phyloP scores from a whole-genome alignment of 176 grass and related monocot species.

The Phoenix dactylifera region DNA sequence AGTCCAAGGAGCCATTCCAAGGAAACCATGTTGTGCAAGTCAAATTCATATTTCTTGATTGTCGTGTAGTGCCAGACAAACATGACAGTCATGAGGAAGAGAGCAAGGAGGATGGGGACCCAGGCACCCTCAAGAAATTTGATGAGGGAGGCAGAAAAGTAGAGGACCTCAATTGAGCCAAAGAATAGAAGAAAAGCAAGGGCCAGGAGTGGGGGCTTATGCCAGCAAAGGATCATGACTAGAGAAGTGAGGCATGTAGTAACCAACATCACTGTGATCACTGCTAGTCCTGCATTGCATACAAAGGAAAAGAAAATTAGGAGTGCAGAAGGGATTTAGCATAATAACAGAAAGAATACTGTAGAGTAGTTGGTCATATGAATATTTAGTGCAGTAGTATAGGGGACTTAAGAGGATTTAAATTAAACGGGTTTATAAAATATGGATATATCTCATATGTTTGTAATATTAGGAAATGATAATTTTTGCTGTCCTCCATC shows the following conservation, averaged over 20 bases:
- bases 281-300: slow-evolving; percentile 57
- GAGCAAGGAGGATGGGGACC: slow-evolving; percentile 75
- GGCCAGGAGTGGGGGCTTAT: slow-evolving; percentile 54
- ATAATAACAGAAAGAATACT: too few species aligned
- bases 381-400: too few species aligned
- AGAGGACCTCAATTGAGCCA: slow-evolving; percentile 72
- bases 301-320: neutral
- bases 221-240: slow-evolving; percentile 93
- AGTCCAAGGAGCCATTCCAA: slow-evolving; percentile 92
- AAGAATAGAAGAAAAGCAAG: slow-evolving; percentile 79
- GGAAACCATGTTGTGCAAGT: slow-evolving; percentile 92
- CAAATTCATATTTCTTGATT: slow-evolving; percentile 94
- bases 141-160: slow-evolving; percentile 95
- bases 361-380: too few species aligned
- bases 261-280: slow-evolving; percentile 97
- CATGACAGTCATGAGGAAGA: slow-evolving; percentile 81
- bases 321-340: too few species aligned
- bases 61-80: slow-evolving; percentile 86
- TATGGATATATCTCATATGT: too few species aligned
- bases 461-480: too few species aligned
- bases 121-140: slow-evolving; percentile 96
- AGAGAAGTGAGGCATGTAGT: slow-evolving; percentile 86
- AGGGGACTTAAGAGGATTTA: too few species aligned
- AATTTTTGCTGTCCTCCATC: too few species aligned
- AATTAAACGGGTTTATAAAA: too few species aligned